Base-by-base conservation (phyloP, 164 flowering plant species). In the Houttuynia cordata region DNA sequence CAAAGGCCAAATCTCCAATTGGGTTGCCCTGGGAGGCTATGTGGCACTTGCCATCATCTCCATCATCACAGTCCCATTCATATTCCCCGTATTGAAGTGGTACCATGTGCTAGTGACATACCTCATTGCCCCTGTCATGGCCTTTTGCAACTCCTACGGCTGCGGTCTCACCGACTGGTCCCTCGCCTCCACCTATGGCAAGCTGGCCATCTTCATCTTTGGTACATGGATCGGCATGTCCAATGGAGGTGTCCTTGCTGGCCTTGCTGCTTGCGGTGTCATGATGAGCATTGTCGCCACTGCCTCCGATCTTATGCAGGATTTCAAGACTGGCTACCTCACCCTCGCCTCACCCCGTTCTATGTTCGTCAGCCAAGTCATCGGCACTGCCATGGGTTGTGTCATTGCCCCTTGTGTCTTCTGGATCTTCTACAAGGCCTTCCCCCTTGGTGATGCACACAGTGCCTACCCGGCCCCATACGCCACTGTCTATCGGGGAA, bases 121-220 rank as follows among this genome's bases (percentile, higher is more conserved):
- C 61, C 0, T 69, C 21, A 23, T 74, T 6, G 80, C 77, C 19
- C 80, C 80, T 0, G 61, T 65, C 59, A 21, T 77, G 18, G 77
- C 75, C 64, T 77, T 77, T 59, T 77, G 77, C 70, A 77, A 74
- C 57, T 62, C 80, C 7, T 77, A 77, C 14, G 80, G 80, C 1
- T 77, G 77, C 18, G 80, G 80, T 22, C 75, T 77, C 53, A 74
- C 74, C 0, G 80, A 77, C 56, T 77, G 80, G 75, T 74, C 77
- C 12, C 68, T 77, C 0, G 77, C 75, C 37, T 71, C 77, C 7
- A 74, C 17, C 60, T 74, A 77, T 23, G 77, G 80, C 0, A 77
- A 77, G 61, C 45, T 77, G 13, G 77, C 77, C 0, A 74, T 77
- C 56, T 37, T 77, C 55, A 22, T 69, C 39, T 64, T 72, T 24